These are phyloP conservation scores for Verruconis gallopava DNA, from an alignment of 2,329 filamentous ascomycete genomes.

Conservation along the genomic window DNA sequence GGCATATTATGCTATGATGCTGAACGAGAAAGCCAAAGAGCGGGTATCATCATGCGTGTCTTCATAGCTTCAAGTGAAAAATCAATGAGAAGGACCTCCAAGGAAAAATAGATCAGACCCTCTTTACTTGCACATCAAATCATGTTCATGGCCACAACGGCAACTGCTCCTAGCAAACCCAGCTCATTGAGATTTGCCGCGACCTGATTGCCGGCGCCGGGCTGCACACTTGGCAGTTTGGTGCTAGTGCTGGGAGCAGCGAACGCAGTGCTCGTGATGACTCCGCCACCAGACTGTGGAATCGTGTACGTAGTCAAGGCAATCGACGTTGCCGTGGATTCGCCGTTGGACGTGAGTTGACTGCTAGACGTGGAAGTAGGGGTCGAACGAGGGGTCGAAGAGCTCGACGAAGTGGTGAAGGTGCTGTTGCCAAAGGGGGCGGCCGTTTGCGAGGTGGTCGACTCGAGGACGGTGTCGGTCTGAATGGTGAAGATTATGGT, in stretches of 20 bases:
- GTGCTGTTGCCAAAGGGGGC: background rate
- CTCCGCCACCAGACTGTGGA: background rate
- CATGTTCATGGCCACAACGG: background rate
- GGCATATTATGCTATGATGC: no score
- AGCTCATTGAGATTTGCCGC: background rate
- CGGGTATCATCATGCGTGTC: slow-evolving; percentile 1
- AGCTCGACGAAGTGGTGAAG: background rate
- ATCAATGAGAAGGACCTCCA: no score
- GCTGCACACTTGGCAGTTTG: background rate
- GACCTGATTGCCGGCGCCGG: background rate
- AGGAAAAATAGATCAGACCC: background rate
- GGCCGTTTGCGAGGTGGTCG: background rate
- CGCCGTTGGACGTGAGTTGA: background rate
- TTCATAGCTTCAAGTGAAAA: no score
- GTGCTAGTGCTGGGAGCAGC: background rate
- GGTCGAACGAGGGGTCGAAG: background rate
- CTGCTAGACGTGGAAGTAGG: background rate
- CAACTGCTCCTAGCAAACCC: background rate
- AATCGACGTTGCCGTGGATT: background rate
- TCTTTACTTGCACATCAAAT: background rate
- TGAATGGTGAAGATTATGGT: background rate
- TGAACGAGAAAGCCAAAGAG: no score
- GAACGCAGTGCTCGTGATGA: background rate
- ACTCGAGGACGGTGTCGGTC: background rate
- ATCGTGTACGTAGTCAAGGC: background rate